Conservation (phyloP, 2,329 filamentous ascomycete species). For the Dothidotthia symphoricarpi region DNA sequence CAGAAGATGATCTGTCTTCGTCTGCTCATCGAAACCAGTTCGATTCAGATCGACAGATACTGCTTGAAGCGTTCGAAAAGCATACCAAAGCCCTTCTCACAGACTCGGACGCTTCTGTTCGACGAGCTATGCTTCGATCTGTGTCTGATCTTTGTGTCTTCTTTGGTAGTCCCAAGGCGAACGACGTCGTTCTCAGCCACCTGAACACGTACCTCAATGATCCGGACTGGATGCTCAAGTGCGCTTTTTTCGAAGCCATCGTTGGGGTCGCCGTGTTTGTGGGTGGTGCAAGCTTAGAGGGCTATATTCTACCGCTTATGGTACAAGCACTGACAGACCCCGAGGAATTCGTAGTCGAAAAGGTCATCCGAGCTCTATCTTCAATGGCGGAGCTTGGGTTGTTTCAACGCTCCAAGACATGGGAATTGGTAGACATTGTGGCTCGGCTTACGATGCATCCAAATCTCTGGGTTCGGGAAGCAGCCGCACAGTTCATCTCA, state of each 20-base stretch:
- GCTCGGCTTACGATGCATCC: constrained; percentile 88
- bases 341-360: constrained; percentile 91
- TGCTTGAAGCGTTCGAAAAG: constrained; percentile 78
- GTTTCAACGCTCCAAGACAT: constrained; percentile 77
- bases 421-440: constrained; percentile 83
- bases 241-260: constrained; percentile 92
- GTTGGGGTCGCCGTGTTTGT: constrained; percentile 90
- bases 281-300: constrained; percentile 83
- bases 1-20: constrained; percentile 70
- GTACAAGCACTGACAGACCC: constrained; percentile 88
- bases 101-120: constrained; percentile 79
- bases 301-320: constrained; percentile 95
- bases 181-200: constrained; percentile 94
- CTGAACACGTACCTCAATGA: constrained; percentile 97
- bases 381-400: constrained; percentile 85
- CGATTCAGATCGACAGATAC: constrained; percentile 78
- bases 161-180: constrained; percentile 86
- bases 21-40: constrained; percentile 77
- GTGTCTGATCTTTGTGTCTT: constrained; percentile 92
- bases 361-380: constrained; percentile 81
- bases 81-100: constrained; percentile 90
- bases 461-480: constrained; percentile 92
- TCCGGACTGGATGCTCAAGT: constrained; percentile 93
- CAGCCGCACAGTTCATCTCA: constrained; percentile 78
- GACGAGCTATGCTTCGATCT: constrained; percentile 85